Evolutionary conservation across 2,329 filamentous ascomycete species (phyloP).

Genomic region (Amphichorda felina): DNA sequence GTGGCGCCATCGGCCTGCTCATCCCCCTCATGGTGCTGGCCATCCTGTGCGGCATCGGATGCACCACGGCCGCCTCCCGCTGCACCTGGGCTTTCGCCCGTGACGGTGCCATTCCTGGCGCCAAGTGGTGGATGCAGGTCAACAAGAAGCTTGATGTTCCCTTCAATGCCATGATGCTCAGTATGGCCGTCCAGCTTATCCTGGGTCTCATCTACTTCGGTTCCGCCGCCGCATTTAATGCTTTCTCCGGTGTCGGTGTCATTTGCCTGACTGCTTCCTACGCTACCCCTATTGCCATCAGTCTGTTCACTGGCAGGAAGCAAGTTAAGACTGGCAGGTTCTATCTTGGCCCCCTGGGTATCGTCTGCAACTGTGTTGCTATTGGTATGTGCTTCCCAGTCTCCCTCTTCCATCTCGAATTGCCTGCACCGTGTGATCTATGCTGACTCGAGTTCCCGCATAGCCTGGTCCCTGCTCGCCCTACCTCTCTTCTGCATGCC

Average conservation of each 20-base stretch:
- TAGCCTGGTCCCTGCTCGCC: slow-evolving; percentile 55
- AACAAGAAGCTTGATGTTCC: slow-evolving; percentile 52
- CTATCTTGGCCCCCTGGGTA: slow-evolving; percentile 49
- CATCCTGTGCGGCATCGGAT: slow-evolving; percentile 55
- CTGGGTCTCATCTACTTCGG: slow-evolving; percentile 61
- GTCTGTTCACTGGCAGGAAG: slow-evolving; percentile 45
- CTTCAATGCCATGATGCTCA: slow-evolving; percentile 61
- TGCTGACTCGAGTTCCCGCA: slow-evolving; percentile 5
- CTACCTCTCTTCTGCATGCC: slow-evolving; percentile 69
- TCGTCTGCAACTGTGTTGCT: slow-evolving; percentile 51
- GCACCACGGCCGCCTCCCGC: slow-evolving; percentile 56
- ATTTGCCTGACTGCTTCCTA: slow-evolving; percentile 60
- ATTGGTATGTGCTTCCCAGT: slow-evolving; percentile 34
- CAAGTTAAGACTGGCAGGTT: slow-evolving; percentile 46
- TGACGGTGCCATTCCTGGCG: slow-evolving; percentile 57
- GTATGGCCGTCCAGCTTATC: slow-evolving; percentile 50
- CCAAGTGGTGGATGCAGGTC: slow-evolving; percentile 47
- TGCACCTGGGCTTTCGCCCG: slow-evolving; percentile 60
- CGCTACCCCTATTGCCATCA: slow-evolving; percentile 54
- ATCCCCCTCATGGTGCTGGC: slow-evolving; percentile 55
- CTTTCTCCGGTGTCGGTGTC: slow-evolving; percentile 59
- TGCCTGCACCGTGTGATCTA: background rate
- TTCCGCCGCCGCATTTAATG: slow-evolving; percentile 57
- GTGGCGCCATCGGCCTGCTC: slow-evolving; percentile 49
- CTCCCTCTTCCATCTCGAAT: background rate